Evolutionary conservation across 2,329 filamentous ascomycete species (phyloP), one percentile per base, ranked within the genome.

Genomic region (Colletotrichum salicis): DNA sequence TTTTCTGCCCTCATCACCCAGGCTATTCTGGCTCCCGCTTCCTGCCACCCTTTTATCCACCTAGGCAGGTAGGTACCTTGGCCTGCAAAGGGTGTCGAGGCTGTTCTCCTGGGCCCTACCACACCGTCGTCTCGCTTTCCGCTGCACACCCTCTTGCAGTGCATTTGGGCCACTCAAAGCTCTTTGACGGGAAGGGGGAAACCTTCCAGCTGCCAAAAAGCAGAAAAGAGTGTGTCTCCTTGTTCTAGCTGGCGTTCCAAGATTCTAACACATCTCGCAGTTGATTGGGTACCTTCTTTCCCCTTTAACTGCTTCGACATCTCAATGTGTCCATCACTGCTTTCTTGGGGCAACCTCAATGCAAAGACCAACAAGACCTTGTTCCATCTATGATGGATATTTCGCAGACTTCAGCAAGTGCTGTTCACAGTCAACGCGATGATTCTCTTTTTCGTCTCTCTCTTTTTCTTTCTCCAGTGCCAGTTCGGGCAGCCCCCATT

Each of bases 131-230:
- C 55, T 70, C 67, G 48, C 52, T 67, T 57, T 61, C 56, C 52
- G 24, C 24, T 59, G n/a, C 67, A 69, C 67, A 69, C 67, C 67
- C 61, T 54, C 41, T 59, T 55, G 61, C 22, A 58, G 37, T 27
- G 31, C 31, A 54, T 22, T 7, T 15, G 29, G 22, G 41, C 67
- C 61, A 66, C 27, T 45, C n/a, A 66, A 62, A 62, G n/a, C 37
- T 27, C 41, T 66, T 70, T 24, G 19, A 45, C 61, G 22, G 41
- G 45, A 37, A 59, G 31, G 22, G 61, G 41, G 45, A 24, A n/a
- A 15, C 19, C 52, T 41, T 45, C 41, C 10, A n/a, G 29, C 35
- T 56, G 37, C 27, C 5, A 31, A 15, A 27, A 54, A 54, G 19
- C 45, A 31, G 41, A 19, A 48, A 48, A 22, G 19, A n/a, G 37